A percentile compares a stretch with the other conserved stretches of the same genome.
Conservation (phyloP, 768 basidiomycete genomes). For the Mycena metata region DNA sequence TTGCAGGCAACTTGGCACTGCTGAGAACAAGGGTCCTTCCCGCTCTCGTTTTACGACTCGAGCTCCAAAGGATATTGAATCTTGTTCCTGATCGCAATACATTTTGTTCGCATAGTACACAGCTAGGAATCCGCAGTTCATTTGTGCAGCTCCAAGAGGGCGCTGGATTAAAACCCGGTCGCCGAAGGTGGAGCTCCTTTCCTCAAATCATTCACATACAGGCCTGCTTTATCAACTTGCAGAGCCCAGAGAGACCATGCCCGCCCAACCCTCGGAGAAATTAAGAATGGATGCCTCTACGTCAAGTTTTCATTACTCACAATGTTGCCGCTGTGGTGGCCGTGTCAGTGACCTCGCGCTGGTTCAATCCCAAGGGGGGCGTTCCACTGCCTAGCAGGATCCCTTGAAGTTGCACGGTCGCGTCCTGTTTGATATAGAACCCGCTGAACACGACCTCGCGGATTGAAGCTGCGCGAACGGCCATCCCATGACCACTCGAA, state of each 20-base stretch:
- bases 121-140: not conserved
- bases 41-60: too few species aligned
- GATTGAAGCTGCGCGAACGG: conserved; percentile 35
- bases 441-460: conserved; percentile 39
- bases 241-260: conserved; percentile 32
- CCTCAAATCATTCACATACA: conserved; percentile 35
- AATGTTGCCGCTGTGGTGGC: conserved; percentile 28
- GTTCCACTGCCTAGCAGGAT: conserved; percentile 36
- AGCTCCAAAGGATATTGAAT: too few species aligned
- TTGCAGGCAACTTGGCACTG: not conserved
- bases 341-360: conserved; percentile 36
- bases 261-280: conserved; percentile 3
- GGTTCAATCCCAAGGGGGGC: conserved; percentile 21
- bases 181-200: conserved; percentile 11
- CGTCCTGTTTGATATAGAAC: conserved; percentile 39
- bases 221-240: conserved; percentile 28
- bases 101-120: too few species aligned
- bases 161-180: conserved; percentile 20
- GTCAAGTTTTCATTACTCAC: conserved; percentile 12
- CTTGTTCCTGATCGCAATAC: too few species aligned
- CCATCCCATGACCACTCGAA: conserved; percentile 40
- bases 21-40: too few species aligned
- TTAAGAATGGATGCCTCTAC: not conserved
- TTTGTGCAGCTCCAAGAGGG: not conserved
- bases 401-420: conserved; percentile 37